Evolutionary conservation across 2,329 filamentous ascomycete genomes (phyloP), one percentile per base, ranked within the genome.

Genomic region (Phyllosticta citriasiana): DNA sequence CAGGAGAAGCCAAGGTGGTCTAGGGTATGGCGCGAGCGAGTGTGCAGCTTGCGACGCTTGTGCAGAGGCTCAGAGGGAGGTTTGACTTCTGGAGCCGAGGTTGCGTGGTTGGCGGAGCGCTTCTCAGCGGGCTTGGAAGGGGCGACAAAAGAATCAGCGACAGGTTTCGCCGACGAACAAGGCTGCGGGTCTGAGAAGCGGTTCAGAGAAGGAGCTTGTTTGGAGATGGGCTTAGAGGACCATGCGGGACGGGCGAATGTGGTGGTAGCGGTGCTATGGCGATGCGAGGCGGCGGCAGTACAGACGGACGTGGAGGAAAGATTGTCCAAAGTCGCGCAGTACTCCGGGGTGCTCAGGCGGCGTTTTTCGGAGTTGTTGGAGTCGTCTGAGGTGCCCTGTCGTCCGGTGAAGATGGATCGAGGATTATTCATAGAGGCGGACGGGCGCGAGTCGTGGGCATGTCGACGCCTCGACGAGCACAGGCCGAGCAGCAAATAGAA

Each of bases 351-450:
- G 62, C 64, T 66, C 56, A 66, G 61, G 30, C 64, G 66, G 35
- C 64, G 47, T 40, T 33, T 25, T 53, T 66, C 64, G 25, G 59
- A 61, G 25, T 63, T 57, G 50, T 57, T 14, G 10, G 60, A 19
- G 26, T 63, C 57, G 57, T 66, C 19, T 3, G 63, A 51, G 40
- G 61, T 59, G 47, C 65, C 55, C 55, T 59, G 63, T 62, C 55
- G 67, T 70, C 70, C 72, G 57, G 71, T 74, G 63, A 73, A 74
- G 62, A 74, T 74, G 51, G 72, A 74, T 35, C 62, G 66, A 57
- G 67, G 65, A 55, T 65, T 64, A 64, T 68, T 67, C 70, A 72
- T 72, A 63, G 50, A 57, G 57, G 59, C 40, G 40, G 40, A 47
- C 12, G 40, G 40, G 52, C 16, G 52, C 22, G 52, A 53, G 52